Evolutionary conservation across 176 grass and related monocot species (phyloP), one percentile per base, ranked within the genome.

Genomic region (Raddia guianensis): DNA sequence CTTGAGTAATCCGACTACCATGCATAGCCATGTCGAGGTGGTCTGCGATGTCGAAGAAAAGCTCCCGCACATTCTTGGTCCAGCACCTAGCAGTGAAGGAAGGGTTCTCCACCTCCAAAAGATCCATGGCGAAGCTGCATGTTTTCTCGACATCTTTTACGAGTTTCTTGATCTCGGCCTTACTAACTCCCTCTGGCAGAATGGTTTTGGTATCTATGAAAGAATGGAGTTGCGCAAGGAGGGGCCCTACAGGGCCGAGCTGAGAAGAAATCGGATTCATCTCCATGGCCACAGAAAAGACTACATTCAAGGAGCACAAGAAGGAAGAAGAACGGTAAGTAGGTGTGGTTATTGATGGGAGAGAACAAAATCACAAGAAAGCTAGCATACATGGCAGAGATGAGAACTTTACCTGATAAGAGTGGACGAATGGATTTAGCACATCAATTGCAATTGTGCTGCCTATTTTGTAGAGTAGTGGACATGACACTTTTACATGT

Each of bases 61-160:
- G 66, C 9, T 68, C 66, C 43, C 66, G 66, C 8, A 68, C 66
- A 15, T 68, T 43, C 66, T 68, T 68, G 18, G 19, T 68, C 66
- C 66, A 68, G 8, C 66, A 68, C 18, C 40, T 68, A 5, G 66
- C 16, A 37, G 16, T 45, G 16, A 18, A 68, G 66, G 42, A 19
- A 2, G 66, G 16, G 43, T 68, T 43, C 0, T 68, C 66, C 1
- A 43, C 42, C 66, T 68, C 66, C 15, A 2, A 5, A 37, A 44
- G 7, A 8, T 4, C 18, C 63, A 42, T 66, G 14, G 47, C 18
- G 4, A 46, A 8, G 16, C 4, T 21, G 18, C 9, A 68, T 9
- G 47, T 2, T 46, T 0, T 1, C 9, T 68, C 66, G 0, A 68
- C 42, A 46, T 19, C 40, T 68, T 11, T 18, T 68, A 45, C 5